Evolutionary conservation across 768 basidiomycete species (phyloP).

Genomic region (Suillus weaverae): DNA sequence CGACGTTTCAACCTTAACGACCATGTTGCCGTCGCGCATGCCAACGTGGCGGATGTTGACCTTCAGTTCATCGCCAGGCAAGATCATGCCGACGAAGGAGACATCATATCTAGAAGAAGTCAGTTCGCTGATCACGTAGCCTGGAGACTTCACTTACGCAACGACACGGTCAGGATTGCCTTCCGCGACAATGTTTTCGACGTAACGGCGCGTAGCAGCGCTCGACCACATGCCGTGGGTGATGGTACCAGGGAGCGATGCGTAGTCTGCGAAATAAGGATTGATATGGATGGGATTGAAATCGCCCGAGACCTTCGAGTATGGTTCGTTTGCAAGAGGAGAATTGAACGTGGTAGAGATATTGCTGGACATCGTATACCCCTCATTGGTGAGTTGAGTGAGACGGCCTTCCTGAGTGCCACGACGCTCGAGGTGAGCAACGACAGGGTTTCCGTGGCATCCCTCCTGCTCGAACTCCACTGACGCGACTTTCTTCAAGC

Average conservation of each 20-base stretch:
- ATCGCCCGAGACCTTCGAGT: slow-evolving; percentile 94
- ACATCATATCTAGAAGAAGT: slow-evolving; percentile 72
- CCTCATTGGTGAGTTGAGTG: slow-evolving; percentile 77
- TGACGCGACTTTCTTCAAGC: slow-evolving; percentile 83
- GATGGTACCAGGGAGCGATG: slow-evolving; percentile 91
- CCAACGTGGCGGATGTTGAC: slow-evolving; percentile 88
- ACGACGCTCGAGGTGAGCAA: slow-evolving; percentile 91
- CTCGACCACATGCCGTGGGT: slow-evolving; percentile 98
- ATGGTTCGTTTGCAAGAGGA: slow-evolving; percentile 92
- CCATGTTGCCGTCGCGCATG: slow-evolving; percentile 92
- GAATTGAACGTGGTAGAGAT: slow-evolving; percentile 70
- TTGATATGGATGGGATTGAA: slow-evolving; percentile 99
- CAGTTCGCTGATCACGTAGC: background rate
- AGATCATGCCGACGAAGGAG: slow-evolving; percentile 95
- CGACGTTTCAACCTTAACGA: slow-evolving; percentile 83
- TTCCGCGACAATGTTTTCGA: slow-evolving; percentile 93
- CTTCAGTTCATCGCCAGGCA: slow-evolving; percentile 83
- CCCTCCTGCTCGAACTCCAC: slow-evolving; percentile 87
- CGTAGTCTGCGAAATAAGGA: slow-evolving; percentile 95
- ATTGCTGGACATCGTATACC: slow-evolving; percentile 78
- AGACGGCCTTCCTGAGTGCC: slow-evolving; percentile 77
- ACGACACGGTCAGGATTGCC: slow-evolving; percentile 90
- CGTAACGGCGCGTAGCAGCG: slow-evolving; percentile 88
- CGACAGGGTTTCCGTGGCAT: slow-evolving; percentile 89
- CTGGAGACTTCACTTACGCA: slow-evolving; percentile 51